Evolutionary conservation across 768 basidiomycete genomes (phyloP), one percentile per base, ranked within the genome.

Genomic region (Tylopilus sp.): DNA sequence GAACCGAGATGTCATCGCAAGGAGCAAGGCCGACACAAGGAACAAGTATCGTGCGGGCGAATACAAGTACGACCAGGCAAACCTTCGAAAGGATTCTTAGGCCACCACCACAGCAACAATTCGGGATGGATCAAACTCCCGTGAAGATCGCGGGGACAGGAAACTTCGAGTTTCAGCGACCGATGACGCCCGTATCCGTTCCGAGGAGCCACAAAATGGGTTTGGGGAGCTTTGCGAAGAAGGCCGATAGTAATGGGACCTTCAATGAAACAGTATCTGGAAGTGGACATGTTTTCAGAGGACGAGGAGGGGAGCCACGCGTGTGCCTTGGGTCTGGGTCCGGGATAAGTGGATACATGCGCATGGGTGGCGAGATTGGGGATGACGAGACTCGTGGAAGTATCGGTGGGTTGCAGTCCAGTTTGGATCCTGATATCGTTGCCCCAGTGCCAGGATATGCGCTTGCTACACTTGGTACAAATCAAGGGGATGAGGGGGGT

Each of bases 341-440:
- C 6, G 48, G 52, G 22, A 22, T 50, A 23, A 42, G 52, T 51
- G 65, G 57, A 8, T 66, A 66, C 67, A 66, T 67, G 65, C 65
- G 57, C 47, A 25, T 17, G 18, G 45, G 54, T 21, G 58, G 52
- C 25, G 47, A 40, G 28, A 26, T 54, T 25, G 56, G 43, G 15
- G 25, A 39, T 21, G 28, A 45, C 8, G 47, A 43, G 7, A 26
- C 25, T 26, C 25, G 8, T 26, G 25, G 28, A 28, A 45, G 28
- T 26, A 38, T 46, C 30, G 30, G 33, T 20, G 44, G 39, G 15
- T 25, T 36, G 17, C 53, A 41, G 21, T 35, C 42, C 10, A 35
- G 23, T 26, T 30, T 50, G 45, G 56, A 57, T 22, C 47, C 39
- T 28, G 42, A 56, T n/a, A 43, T 64, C 31, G 48, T 26, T 35